Evolutionary conservation across 768 basidiomycete genomes (phyloP).

Genomic region (Daedalea quercina): DNA sequence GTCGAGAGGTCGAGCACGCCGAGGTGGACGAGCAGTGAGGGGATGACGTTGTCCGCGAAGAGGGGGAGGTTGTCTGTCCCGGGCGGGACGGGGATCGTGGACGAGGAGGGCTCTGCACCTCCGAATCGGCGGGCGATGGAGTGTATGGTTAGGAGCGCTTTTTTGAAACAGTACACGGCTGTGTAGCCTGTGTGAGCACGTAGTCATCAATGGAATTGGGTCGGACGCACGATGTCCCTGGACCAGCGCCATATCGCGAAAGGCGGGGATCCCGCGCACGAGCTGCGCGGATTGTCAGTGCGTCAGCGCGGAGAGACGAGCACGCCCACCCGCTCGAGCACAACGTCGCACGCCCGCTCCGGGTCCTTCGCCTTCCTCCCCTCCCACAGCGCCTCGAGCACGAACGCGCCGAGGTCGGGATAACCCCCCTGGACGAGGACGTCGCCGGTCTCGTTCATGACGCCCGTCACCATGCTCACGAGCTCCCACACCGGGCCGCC

Average conservation of each 20-base stretch:
- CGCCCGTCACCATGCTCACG: conserved; percentile 55
- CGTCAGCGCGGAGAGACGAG: not conserved
- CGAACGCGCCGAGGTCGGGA: conserved; percentile 66
- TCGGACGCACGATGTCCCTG: conserved; percentile 50
- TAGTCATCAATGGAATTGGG: not conserved
- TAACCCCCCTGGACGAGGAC: conserved; percentile 56
- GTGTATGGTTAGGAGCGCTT: conserved; percentile 77
- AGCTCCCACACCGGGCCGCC: conserved; percentile 71
- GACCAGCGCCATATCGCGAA: conserved; percentile 70
- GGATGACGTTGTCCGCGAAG: conserved; percentile 78
- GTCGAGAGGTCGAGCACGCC: conserved; percentile 65
- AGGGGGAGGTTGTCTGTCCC: conserved; percentile 52
- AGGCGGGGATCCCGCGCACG: conserved; percentile 71
- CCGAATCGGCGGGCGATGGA: conserved; percentile 64
- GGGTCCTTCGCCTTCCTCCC: conserved; percentile 20
- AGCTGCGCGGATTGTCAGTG: conserved; percentile 39
- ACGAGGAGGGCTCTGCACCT: conserved; percentile 40
- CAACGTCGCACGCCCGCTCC: conserved; percentile 16
- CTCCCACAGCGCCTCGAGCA: conserved; percentile 60
- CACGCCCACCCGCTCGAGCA: conserved; percentile 18
- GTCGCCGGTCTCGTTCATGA: conserved; percentile 67
- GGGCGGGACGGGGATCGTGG: conserved; percentile 44
- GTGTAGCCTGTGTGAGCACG: not conserved
- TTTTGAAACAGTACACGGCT: conserved; percentile 91
- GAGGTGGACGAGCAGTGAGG: conserved; percentile 74